Evolutionary conservation across 2,329 filamentous ascomycete genomes (phyloP), one percentile per base, ranked within the genome.

Genomic region (Penicillium sp.): DNA sequence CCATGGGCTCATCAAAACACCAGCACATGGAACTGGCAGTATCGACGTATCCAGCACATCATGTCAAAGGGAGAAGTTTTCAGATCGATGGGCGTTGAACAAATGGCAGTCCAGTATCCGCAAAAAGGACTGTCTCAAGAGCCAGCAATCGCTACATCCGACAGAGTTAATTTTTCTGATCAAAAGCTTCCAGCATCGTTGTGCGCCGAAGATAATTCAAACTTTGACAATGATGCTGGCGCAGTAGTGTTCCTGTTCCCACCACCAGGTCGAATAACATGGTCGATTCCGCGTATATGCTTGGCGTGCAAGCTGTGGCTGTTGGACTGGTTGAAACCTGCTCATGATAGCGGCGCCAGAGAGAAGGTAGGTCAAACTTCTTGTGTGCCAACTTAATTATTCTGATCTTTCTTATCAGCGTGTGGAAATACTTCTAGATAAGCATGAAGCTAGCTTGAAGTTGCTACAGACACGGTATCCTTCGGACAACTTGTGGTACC

Each of bases 191-290:
- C 16, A 24, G 21, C 32, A 13, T 48, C 18, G 3, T 7, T 43
- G 9, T 14, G 24, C 3, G n/a, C 38, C 24, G 42, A 48, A 6
- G 24, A 45, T 14, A 22, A 47, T 13, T 9, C 22, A 3, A 14
- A n/a, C 5, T 48, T 13, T 8, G 18, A 39, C 3, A 36, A 52
- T 6, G 58, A 63, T 50, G 52, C 62, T 7, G 65, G 62, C 13
- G 49, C 56, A 9, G 63, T 61, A 1, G 57, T 59, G 2, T 51
- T 68, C 3, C 27, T 68, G 11, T 60, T 62, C 22, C 65, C 65
- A 3, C 63, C 65, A 1, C 45, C 41, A 2, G 27, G 36, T 5
- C 43, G 50, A 14, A 14, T 48, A 9, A 44, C 16, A 7, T 66
- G 64, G 65, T 55, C 58, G 5, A 40, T 40, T 10, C n/a, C 31